Percentiles rank a stretch among this genome's conserved stretches.
phyloP scores from a whole-genome alignment of 1,284 basidiomycete species.

The Puccinia triticina region DNA sequence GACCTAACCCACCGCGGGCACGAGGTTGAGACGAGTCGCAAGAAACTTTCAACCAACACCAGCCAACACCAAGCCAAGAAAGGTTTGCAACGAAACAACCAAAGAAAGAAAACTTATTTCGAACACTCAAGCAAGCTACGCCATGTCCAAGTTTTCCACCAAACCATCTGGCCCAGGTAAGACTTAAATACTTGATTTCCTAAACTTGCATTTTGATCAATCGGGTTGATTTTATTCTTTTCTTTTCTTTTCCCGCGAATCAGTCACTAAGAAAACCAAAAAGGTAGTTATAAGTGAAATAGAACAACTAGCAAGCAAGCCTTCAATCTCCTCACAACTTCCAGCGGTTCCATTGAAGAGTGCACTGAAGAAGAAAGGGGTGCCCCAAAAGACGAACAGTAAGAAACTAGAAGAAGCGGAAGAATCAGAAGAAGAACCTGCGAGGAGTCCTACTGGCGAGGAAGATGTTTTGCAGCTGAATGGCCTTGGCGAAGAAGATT shows the following conservation, averaged over 20 bases:
- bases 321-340: background rate
- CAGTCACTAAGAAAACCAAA: background rate
- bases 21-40: too few relatives aligned
- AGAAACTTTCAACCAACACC: too few relatives aligned
- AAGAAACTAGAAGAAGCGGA: background rate
- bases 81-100: background rate
- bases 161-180: background rate
- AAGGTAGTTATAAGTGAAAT: conserved; percentile 8
- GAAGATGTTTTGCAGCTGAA: conserved; percentile 9
- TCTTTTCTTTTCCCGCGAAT: background rate
- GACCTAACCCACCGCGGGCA: background rate
- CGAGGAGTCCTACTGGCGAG: conserved; percentile 5
- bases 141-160: background rate
- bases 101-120: too few relatives aligned
- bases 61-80: background rate
- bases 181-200: background rate
- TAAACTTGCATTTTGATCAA: background rate
- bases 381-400: background rate
- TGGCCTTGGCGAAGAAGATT: conserved; percentile 60
- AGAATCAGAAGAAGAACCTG: background rate
- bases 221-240: background rate
- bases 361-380: conserved; percentile 16
- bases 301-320: background rate
- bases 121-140: background rate
- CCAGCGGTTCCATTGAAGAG: conserved; percentile 7